Conservation (phyloP, 257 asterid genomes). For the Coffea eugenioides region DNA sequence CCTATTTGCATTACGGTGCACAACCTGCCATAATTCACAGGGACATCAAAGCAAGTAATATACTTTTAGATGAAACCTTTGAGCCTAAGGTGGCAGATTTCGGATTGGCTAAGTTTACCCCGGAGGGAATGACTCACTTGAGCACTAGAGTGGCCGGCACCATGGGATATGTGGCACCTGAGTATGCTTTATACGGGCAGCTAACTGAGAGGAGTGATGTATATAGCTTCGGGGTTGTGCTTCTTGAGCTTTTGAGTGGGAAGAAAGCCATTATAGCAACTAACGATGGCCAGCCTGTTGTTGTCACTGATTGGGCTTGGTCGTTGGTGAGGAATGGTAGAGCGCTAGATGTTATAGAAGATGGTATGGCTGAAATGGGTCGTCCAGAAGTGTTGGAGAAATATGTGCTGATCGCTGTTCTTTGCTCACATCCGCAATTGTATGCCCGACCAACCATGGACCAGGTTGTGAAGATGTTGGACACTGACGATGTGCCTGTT, state of each 20-base stretch:
- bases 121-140: conserved; percentile 79
- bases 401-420: conserved; percentile 73
- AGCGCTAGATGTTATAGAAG: conserved; percentile 63
- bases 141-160: conserved; percentile 97
- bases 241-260: conserved; percentile 88
- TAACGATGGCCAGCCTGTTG: conserved; percentile 55
- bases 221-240: conserved; percentile 82
- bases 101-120: conserved; percentile 82
- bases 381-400: conserved; percentile 65
- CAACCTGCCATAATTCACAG: conserved; percentile 72
- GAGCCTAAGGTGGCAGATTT: conserved; percentile 90
- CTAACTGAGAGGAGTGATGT: conserved; percentile 86
- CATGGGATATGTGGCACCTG: conserved; percentile 94
- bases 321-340: conserved; percentile 62
- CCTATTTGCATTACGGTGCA: conserved; percentile 81
- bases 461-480: conserved; percentile 81
- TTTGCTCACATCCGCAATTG: conserved; percentile 86
- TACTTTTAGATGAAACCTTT: conserved; percentile 72
- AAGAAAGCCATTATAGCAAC: conserved; percentile 61
- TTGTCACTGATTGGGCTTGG: conserved; percentile 95
- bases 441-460: conserved; percentile 94
- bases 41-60: conserved; percentile 84
- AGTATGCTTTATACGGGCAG: conserved; percentile 86
- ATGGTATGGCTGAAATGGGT: conserved; percentile 56
- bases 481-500: conserved; percentile 50